phyloP scores from a whole-genome alignment of 495 filamentous ascomycete species.

The Letharia lupina region DNA sequence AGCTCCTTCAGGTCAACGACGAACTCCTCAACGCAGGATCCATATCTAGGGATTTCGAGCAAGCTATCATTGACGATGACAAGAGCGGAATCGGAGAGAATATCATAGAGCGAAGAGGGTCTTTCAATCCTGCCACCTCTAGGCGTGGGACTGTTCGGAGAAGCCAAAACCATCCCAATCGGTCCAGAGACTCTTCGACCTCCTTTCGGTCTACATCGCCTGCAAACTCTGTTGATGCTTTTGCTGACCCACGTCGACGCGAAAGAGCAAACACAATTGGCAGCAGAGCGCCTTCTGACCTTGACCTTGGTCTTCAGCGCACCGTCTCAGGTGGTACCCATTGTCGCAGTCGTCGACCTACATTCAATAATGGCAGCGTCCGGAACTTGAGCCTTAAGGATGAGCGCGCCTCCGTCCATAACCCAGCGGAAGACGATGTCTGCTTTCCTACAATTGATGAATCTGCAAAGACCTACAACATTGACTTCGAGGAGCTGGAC shows the following conservation, averaged over 20 bases:
- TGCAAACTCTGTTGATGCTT: slow-evolving; percentile 95
- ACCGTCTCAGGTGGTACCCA: slow-evolving; percentile 63
- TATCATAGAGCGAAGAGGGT: slow-evolving; percentile 26
- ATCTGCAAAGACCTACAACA: slow-evolving; percentile 48
- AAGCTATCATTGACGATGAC: slow-evolving; percentile 79
- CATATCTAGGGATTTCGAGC: slow-evolving; percentile 63
- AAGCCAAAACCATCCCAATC: slow-evolving; percentile 28
- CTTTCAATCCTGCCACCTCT: slow-evolving; percentile 23
- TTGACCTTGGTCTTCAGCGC: slow-evolving; percentile 57
- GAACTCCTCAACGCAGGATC: slow-evolving; percentile 40
- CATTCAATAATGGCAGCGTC: slow-evolving; percentile 52
- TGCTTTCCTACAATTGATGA: slow-evolving; percentile 63
- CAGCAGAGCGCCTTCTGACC: slow-evolving; percentile 48
- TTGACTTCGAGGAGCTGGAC: slow-evolving; percentile 85
- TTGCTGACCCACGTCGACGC: slow-evolving; percentile 65
- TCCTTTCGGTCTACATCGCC: slow-evolving; percentile 70
- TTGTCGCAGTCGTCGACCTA: slow-evolving; percentile 46
- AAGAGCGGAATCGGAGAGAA: slow-evolving; percentile 38
- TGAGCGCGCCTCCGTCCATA: slow-evolving; percentile 35
- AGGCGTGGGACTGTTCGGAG: slow-evolving; percentile 20
- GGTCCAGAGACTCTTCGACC: slow-evolving; percentile 43
- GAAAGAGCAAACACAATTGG: slow-evolving; percentile 59
- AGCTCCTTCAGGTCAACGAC: slow-evolving; percentile 45
- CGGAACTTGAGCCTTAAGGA: slow-evolving; percentile 38
- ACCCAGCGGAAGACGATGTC: slow-evolving; percentile 64